Base-by-base conservation (phyloP, 2,329 filamentous ascomycete genomes). In the Cladosporium oxysporum region DNA sequence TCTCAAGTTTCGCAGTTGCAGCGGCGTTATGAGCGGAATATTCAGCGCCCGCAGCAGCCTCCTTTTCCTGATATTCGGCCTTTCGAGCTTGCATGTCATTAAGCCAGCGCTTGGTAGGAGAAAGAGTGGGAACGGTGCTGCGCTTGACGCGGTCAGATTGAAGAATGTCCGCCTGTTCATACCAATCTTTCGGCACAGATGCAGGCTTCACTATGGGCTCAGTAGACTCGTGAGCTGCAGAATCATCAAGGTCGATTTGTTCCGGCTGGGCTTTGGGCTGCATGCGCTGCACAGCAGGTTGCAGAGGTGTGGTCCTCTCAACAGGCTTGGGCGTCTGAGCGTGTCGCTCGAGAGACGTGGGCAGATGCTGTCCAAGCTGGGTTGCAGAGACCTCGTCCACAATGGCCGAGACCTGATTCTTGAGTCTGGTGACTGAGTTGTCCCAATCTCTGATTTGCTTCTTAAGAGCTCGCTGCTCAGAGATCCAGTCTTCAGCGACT, bases 141-240 rank as follows among this genome's bases (percentile, higher is more conserved):
- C 73, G 70, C 52, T 69, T 64, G n/a, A 74, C 59, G 41, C 74
- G 73, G 28, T 74, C 67, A 16, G 73, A 68, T 66, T 74, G 74
- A 14, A 75, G 66, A 5, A 75, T 37, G 23, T 74, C 71, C 18
- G 69, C 70, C 49, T 72, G 69, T 58, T 73, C 64, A 5, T 68
- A 58, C 73, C 72, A 74, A 23, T 69, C 66, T 47, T 65, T 70
- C 3, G 74, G 74, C 7, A 76, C 61, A 12, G 26, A 61, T 50
- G 28, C 61, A 50, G 14, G 64, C 59, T 65, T 66, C 29, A 28
- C 12, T 23, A 69, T 62, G 44, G 67, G 58, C 57, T 75, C 74
- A 10, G 73, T 75, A 4, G 73, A 74, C 61, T 76, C 73, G 58
- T 75, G 72, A 5, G 74, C 73, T 16, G 73, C 72, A 23, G 72